Evolutionary conservation across 306 rosid genomes (phyloP), one percentile per base, ranked within the genome.

Genomic region (Potentilla sterilis): DNA sequence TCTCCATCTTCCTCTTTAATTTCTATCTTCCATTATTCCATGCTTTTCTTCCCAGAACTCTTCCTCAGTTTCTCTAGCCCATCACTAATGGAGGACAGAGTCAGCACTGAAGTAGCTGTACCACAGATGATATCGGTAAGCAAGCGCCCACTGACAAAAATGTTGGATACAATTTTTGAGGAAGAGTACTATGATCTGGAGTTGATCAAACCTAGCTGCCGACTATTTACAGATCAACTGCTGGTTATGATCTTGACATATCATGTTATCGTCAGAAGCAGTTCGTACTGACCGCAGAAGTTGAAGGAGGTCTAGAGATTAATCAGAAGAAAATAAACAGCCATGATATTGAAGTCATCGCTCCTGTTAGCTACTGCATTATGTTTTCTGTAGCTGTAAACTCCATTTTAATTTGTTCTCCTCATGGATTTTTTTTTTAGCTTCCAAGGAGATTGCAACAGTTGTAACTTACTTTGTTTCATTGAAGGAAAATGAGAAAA

Each of bases 31-130:
- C 4, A 13, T 32, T 40, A 28, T 28, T 28, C 9, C 67, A 24
- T 61, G 40, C 9, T 10, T 24, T 32, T 62, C 67, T 62, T 62
- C 43, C 41, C 65, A 59, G 65, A 59, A 11, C 38, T 11, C 65
- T 28, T 59, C 65, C 65, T 28, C 65, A 59, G 38, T 24, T 24
- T 59, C 38, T 24, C 65, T 28, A 59, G 38, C 19, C 38, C 4
- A 32, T 48, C 6, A 18, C 41, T 5, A 42, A 73, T 73, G 77
- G 68, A 73, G 48, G 77, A 32, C 22, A 82, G 81, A 54, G 22
- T 83, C 55, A 64, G 80, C 4, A 85, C 81, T 2, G 91, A 87
- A 83, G 87, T 85, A 65, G 91, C 89, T 70, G 87, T 88, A n/a
- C 81, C 89, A 2, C 75, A 76, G 72, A 66, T 81, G 37, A 76